Evolutionary conservation across 208 protist species (phyloP), one percentile per base, ranked within the genome.

Genomic region (Borovskyia barvae): DNA sequence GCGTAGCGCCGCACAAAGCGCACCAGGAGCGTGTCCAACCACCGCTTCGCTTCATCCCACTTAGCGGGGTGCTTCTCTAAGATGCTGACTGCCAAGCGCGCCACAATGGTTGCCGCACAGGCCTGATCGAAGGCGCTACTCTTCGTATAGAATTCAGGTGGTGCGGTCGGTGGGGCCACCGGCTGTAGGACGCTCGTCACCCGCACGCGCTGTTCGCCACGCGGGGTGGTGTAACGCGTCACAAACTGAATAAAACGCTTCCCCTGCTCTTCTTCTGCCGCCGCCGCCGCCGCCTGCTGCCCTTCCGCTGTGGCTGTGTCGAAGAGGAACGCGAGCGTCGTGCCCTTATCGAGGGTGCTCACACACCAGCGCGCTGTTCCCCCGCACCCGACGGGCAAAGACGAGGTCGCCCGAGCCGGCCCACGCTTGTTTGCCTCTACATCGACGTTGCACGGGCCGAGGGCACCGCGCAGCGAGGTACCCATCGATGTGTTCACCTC

Each of bases 21-120:
- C 49, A 99, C 99, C 2, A 99, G 82, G 65, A 98, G 86, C 20
- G 93, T 93, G 70, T 99, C 98, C 5, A 99, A 55, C 97, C 97
- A 99, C 28, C 98, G 84, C 53, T 98, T 91, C 14, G 98, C 89
- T 48, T 98, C 94, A 25, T 93, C 84, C 80, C 79, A 94, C 60
- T 78, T 75, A 25, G 61, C 76, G 5, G 82, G 81, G 50, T 80
- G 66, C 48, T 73, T 65, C 66, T 94, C 85, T 0, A 94, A 37
- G 8, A 90, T 75, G 51, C 66, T 76, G 32, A 92, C 79, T 4
- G 75, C 82, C 66, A 94, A 85, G 40, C 88, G 85, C 2, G 85
- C 80, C 40, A 92, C 72, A 29, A 92, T 67, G 8, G 85, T 87
- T 1, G 82, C 65, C 2, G 88, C 84, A 40, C 85, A 92, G 12